Evolutionary conservation across 2,329 filamentous ascomycete genomes (phyloP).

Genomic region (Huntiella moniliformis): DNA sequence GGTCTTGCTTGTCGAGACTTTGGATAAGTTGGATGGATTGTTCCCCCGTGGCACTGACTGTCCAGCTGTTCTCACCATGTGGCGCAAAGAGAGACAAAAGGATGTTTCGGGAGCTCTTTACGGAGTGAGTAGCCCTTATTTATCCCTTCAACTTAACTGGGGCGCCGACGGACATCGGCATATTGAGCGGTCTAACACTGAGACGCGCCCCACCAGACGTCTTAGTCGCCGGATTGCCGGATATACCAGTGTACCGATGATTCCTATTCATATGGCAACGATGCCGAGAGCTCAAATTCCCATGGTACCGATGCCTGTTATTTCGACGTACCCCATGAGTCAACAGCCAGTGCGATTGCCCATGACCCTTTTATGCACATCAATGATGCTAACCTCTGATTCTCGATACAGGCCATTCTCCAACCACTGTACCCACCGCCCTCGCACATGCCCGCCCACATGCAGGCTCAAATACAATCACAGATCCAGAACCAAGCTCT

Average conservation of each 20-base stretch:
- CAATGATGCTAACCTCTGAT: too few species aligned
- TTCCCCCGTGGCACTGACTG: constrained; percentile 6
- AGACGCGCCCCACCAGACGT: too few species aligned
- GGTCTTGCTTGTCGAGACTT: constrained; percentile 71
- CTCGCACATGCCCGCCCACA: not conserved
- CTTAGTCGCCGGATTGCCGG: too few species aligned
- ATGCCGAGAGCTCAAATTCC: too few species aligned
- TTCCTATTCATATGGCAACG: too few species aligned
- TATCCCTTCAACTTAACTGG: not conserved
- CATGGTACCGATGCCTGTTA: too few species aligned
- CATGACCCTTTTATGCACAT: too few species aligned
- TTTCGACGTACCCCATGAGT: too few species aligned
- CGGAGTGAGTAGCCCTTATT: constrained; percentile 23
- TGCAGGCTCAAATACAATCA: not conserved
- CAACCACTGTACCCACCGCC: constrained; percentile 1
- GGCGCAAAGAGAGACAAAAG: constrained; percentile 68
- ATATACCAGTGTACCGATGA: too few species aligned
- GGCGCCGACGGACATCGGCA: too few species aligned
- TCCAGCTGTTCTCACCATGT: constrained; percentile 46
- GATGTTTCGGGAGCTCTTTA: constrained; percentile 27
- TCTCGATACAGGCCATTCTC: not conserved
- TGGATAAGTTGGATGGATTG: constrained; percentile 51
- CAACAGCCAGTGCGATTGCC: too few species aligned
- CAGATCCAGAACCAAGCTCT: not conserved
- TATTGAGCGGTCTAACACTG: too few species aligned